Evolutionary conservation across 2,329 filamentous ascomycete genomes (phyloP), one percentile per base, ranked within the genome.

Genomic region (Fusarium sp.): DNA sequence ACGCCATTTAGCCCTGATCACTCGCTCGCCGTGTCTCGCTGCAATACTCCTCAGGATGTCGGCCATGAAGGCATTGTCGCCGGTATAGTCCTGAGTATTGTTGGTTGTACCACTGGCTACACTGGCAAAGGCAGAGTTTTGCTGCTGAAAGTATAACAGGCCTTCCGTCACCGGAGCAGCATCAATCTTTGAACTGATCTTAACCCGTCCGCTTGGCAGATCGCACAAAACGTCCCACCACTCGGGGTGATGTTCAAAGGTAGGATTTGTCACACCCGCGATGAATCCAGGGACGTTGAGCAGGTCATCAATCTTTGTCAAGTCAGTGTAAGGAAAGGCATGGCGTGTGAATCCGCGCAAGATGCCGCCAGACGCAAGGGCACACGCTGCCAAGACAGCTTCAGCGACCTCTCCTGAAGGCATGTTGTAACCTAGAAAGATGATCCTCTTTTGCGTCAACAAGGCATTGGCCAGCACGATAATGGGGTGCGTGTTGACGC

Each of bases 201-300:
- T 97, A 87, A 99, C 95, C 50, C 95, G 92, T 11, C 97, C 97
- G 2, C 92, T 96, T 0, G 95, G 93, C 48, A 99, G 87, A 82
- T 99, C 97, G 82, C 97, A 99, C 14, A 99, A 88, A 11, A 99
- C 85, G 83, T 99, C 97, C 97, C 97, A 99, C 97, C 97, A 99
- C 81, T 98, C 95, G 0, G 94, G 94, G 79, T 98, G 96, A 79
- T 95, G 91, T 71, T 96, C 95, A 81, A 99, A 99, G 0, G 95
- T 96, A 7, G 97, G 97, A 80, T 99, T 99, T 2, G 96, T 99
- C 45, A 99, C 97, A 67, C 97, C 97, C 4, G 97, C 97, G 78
- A 99, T 98, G 83, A 99, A 99, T 3, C 97, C 97, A 8, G 97
- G 96, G 0, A 99, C 97, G 78, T 97, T 96, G 57, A 99, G 88